A percentile compares a stretch with the other conserved stretches of the same genome.
These are phyloP conservation scores for Rhinocladiella similis DNA, from an alignment of 2,329 filamentous ascomycete genomes.

Conservation along the genomic window DNA sequence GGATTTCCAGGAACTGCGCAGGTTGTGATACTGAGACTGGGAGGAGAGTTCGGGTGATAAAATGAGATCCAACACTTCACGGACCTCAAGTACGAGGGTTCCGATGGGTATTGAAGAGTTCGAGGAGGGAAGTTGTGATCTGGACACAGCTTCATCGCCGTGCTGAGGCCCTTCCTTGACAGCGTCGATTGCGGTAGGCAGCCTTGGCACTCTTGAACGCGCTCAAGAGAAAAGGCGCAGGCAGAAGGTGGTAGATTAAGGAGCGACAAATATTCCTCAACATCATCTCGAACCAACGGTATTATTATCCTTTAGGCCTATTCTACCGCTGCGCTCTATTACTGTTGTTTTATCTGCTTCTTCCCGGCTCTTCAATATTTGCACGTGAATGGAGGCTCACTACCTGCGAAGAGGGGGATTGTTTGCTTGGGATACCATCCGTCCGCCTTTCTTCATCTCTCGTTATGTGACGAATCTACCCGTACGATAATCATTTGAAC, in stretches of 20 bases:
- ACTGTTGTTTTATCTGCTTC: too few relatives aligned
- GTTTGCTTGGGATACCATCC: too few relatives aligned
- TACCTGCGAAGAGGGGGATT: too few relatives aligned
- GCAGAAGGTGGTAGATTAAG: neutral
- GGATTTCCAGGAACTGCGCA: slow-evolving; percentile 10
- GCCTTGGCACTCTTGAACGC: slow-evolving; percentile 13
- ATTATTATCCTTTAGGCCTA: too few relatives aligned
- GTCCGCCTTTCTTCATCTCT: too few relatives aligned
- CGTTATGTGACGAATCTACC: too few relatives aligned
- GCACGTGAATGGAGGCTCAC: too few relatives aligned
- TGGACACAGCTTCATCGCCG: slow-evolving; percentile 11
- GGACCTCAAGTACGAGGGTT: neutral
- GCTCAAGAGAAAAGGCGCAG: slow-evolving; percentile 1
- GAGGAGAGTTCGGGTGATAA: neutral
- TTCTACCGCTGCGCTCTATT: too few relatives aligned
- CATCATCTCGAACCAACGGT: neutral
- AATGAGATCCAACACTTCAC: neutral
- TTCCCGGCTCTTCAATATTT: too few relatives aligned
- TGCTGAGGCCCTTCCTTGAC: slow-evolving; percentile 4
- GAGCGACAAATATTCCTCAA: neutral
- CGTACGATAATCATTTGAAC: too few relatives aligned
- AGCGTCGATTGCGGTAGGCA: slow-evolving; percentile 15
- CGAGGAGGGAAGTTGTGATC: neutral
- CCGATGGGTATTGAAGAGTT: neutral
- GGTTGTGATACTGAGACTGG: neutral